phyloP scores from a whole-genome alignment of 441 rosid species.

The Gossypium davidsonii region DNA sequence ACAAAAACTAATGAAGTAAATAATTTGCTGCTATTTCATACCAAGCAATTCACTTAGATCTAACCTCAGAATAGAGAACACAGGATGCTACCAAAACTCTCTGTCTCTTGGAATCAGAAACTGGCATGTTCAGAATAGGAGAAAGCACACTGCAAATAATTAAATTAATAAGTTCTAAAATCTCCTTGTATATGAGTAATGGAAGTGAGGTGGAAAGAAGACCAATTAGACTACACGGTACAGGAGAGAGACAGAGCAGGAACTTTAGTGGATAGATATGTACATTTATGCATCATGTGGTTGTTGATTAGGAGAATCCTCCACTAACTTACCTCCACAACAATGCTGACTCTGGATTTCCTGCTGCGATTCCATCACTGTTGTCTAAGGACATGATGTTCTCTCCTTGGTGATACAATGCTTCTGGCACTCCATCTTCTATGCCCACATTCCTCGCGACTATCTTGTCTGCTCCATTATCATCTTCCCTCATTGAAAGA shows the following conservation, averaged over 20 bases:
- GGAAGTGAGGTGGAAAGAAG: constrained; percentile 1
- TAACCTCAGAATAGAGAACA: constrained; percentile 96
- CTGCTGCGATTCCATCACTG: constrained; percentile 45
- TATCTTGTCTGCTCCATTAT: constrained; percentile 72
- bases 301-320: background rate
- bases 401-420: constrained; percentile 30
- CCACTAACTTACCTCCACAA: constrained; percentile 74
- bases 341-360: constrained; percentile 79
- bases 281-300: background rate
- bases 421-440: constrained; percentile 47
- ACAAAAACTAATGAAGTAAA: constrained; percentile 4
- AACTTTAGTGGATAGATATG: background rate
- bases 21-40: constrained; percentile 1
- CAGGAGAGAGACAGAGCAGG: background rate
- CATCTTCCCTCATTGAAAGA: constrained; percentile 98
- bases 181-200: constrained; percentile 13
- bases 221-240: background rate
- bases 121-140: constrained; percentile 92
- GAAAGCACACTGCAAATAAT: constrained; percentile 79
- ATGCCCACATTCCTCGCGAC: constrained; percentile 55
- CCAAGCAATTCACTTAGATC: constrained; percentile 30
- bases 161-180: constrained; percentile 23
- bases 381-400: constrained; percentile 36
- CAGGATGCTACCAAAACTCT: constrained; percentile 97
- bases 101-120: constrained; percentile 95